phyloP scores from a whole-genome alignment of 306 rosid species.

The Spatholobus suberectus region DNA sequence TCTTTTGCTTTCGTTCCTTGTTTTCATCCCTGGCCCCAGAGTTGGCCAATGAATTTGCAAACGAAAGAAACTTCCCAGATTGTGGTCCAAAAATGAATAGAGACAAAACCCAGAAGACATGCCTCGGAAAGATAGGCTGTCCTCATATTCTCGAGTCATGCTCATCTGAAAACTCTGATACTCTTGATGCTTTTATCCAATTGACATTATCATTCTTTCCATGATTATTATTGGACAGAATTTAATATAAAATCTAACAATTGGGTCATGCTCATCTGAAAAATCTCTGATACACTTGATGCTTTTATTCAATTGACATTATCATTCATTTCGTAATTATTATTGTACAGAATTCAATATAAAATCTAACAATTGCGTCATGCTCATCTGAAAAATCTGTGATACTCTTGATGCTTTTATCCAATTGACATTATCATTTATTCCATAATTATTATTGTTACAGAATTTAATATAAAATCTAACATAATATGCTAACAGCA shows the following conservation, averaged over 20 bases:
- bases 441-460: neutral
- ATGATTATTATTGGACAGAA: neutral
- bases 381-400: conserved; percentile 13
- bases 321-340: neutral
- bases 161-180: conserved; percentile 12
- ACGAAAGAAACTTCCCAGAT: neutral
- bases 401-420: neutral
- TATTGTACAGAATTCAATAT: neutral
- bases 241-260: conserved; percentile 1
- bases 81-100: neutral
- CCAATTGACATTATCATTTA: neutral
- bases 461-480: conserved; percentile 10
- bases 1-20: neutral
- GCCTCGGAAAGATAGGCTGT: neutral
- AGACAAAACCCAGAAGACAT: neutral
- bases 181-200: neutral
- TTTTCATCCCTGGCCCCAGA: neutral
- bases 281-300: neutral
- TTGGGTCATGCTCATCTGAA: conserved; percentile 19
- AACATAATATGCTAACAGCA: neutral
- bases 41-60: conserved; percentile 5
- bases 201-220: neutral
- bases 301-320: neutral
- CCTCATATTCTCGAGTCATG: conserved; percentile 3
- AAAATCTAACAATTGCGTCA: conserved; percentile 8